Conservation (phyloP, 2,329 filamentous ascomycete species). For the Orbilia ellipsospora region DNA sequence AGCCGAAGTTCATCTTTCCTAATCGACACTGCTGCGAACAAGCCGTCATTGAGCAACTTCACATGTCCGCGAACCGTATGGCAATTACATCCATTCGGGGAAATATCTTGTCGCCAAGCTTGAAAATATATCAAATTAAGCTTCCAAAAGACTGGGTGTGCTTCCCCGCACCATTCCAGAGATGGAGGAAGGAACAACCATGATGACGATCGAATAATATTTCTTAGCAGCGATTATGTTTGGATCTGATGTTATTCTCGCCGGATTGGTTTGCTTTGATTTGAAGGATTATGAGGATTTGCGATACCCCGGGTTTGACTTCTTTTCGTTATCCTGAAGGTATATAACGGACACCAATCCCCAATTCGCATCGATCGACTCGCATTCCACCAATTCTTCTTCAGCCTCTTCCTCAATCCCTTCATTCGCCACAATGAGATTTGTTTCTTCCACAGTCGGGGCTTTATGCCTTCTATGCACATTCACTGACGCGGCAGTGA, state of each 20-base stretch:
- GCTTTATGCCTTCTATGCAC: constrained; percentile 18
- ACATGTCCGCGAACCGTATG: not conserved
- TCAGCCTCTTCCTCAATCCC: not conserved
- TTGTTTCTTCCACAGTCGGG: constrained; percentile 32
- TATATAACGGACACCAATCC: constrained; percentile 16
- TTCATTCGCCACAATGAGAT: constrained; percentile 25
- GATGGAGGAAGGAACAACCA: not conserved
- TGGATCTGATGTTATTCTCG: no score
- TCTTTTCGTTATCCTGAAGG: not conserved
- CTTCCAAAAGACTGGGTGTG: constrained; percentile 32
- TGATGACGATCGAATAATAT: not conserved
- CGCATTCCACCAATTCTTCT: constrained; percentile 15
- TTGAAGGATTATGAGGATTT: not conserved
- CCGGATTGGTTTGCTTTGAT: no score
- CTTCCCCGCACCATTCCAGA: constrained; percentile 10
- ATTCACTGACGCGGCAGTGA: constrained; percentile 14
- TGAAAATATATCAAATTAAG: constrained; percentile 21
- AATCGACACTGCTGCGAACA: not conserved
- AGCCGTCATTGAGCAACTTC: not conserved
- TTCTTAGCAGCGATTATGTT: no score
- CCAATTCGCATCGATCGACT: not conserved
- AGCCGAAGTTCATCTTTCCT: constrained; percentile 41
- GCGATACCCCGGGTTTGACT: not conserved
- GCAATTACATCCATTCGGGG: constrained; percentile 3
- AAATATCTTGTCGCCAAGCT: constrained; percentile 25